A percentile compares a stretch with the other conserved stretches of the same genome.
Evolutionary conservation across 805 yeast genomes (phyloP).

Genomic region (Cyberlindnera saturnus): DNA sequence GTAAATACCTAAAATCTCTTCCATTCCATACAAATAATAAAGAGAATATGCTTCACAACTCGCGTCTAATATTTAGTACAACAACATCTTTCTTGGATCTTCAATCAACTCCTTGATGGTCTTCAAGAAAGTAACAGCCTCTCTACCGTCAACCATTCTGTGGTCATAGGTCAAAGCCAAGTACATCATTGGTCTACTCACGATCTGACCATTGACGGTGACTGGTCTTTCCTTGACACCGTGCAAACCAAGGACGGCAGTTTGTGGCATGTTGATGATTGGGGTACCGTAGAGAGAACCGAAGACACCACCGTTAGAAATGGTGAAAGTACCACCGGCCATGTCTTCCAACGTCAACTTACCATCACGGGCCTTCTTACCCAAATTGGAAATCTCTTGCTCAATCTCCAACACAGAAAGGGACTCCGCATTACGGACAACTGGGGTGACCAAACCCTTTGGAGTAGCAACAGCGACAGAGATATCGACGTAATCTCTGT

Average conservation of each 20-base stretch:
- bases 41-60: neutral
- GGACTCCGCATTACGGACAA: conserved; percentile 94
- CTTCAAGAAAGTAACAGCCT: conserved; percentile 95
- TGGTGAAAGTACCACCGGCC: conserved; percentile 99
- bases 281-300: conserved; percentile 98
- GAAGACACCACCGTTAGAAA: conserved; percentile 98
- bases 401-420: conserved; percentile 84
- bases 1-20: neutral
- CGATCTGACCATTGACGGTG: conserved; percentile 92
- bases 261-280: conserved; percentile 96
- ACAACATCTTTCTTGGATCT: conserved; percentile 97
- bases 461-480: conserved; percentile 98
- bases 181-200: conserved; percentile 99
- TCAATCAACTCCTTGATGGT: conserved; percentile 95
- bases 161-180: conserved; percentile 97
- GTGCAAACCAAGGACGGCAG: conserved; percentile 95
- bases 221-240: conserved; percentile 98
- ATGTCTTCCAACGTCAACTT: conserved; percentile 95
- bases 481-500: conserved; percentile 93
- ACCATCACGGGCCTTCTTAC: conserved; percentile 94
- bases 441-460: conserved; percentile 97
- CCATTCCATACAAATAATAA: neutral
- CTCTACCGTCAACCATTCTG: conserved; percentile 97
- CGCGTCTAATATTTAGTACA: conserved; percentile 27
- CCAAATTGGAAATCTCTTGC: conserved; percentile 72